Percentiles rank a stretch among this genome's conserved stretches.
phyloP scores from a whole-genome alignment of 2,329 filamentous ascomycete species.

The Cordyceps cateniannulata region DNA sequence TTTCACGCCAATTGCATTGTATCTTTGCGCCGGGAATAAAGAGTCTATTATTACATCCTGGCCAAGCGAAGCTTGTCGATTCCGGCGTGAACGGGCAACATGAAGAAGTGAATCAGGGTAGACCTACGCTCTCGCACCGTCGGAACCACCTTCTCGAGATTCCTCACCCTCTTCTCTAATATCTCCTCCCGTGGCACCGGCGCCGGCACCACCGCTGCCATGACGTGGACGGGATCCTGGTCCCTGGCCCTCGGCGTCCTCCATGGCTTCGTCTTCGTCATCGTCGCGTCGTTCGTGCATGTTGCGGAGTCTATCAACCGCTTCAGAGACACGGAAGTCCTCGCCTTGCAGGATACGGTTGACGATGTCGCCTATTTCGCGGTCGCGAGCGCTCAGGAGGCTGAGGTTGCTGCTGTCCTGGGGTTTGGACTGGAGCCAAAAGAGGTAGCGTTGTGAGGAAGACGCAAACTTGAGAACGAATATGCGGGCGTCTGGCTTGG shows the following conservation, averaged over 20 bases:
- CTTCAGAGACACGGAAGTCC: conserved; percentile 70
- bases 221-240: conserved; percentile 47
- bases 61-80: conserved; percentile 5
- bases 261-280: conserved; percentile 52
- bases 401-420: conserved; percentile 64
- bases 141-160: conserved; percentile 85
- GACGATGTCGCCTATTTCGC: conserved; percentile 83
- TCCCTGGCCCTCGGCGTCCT: conserved; percentile 62
- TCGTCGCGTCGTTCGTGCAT: conserved; percentile 44
- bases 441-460: conserved; percentile 83
- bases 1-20: conserved; percentile 11
- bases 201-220: conserved; percentile 71
- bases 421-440: conserved; percentile 92
- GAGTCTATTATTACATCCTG: conserved; percentile 12
- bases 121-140: conserved; percentile 99
- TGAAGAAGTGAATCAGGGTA: conserved; percentile 24
- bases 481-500: conserved; percentile 78
- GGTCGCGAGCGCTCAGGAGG: conserved; percentile 79
- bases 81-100: conserved; percentile 10
- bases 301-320: conserved; percentile 59
- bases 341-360: conserved; percentile 81
- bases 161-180: conserved; percentile 83
- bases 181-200: conserved; percentile 85
- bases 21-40: conserved; percentile 5
- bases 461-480: conserved; percentile 91